Base-by-base conservation (phyloP, 202 grass and related monocot species). In the Hordeum pubiflorum region DNA sequence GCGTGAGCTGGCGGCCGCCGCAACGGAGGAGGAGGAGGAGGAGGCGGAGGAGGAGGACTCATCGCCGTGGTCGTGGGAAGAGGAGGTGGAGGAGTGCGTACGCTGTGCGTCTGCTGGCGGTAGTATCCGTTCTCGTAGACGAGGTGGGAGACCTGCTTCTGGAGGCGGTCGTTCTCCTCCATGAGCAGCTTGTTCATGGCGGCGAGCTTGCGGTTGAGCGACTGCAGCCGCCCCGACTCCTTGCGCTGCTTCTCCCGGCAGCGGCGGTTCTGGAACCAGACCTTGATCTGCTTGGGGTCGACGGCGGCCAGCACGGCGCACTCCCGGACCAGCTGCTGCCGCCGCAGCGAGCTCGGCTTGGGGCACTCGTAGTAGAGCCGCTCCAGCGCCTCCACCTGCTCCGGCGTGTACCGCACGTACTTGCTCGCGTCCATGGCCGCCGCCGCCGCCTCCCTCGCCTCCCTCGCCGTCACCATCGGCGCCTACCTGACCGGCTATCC, bases 131-230 rank as follows among this genome's bases (percentile, higher is more conserved):
- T 91, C 75, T 94, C 82, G 77, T 85, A 91, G 52, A 94, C 87
- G 48, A 94, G 89, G 27, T 85, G 84, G 4, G 92, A 85, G 44
- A 91, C 89, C 89, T 94, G 92, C 89, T 94, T 94, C 89, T 94
- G 92, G 20, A 94, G 85, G 48, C 92, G 92, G 67, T 89, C 89
- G 64, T 94, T 94, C 89, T 94, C 92, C 87, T 94, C 92, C 92
- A 94, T 91, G 81, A 94, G 79, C 66, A 94, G 89, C 84, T 89
- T 94, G 87, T 94, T 94, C 92, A 94, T 94, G 69, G 92, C 86
- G 7, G 87, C 85, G 63, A 94, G 89, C 84, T 94, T 94, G 70
- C 89, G 72, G 85, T 94, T 94, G 74, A 94, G 81, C 14, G 75
- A 56, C 84, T 91, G 92, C 61, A 94, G 79, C 27, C 87, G 75